Evolutionary conservation across 2,329 filamentous ascomycete species (phyloP), one percentile per base, ranked within the genome.

Genomic region (Aspergillus novoparasiticus): DNA sequence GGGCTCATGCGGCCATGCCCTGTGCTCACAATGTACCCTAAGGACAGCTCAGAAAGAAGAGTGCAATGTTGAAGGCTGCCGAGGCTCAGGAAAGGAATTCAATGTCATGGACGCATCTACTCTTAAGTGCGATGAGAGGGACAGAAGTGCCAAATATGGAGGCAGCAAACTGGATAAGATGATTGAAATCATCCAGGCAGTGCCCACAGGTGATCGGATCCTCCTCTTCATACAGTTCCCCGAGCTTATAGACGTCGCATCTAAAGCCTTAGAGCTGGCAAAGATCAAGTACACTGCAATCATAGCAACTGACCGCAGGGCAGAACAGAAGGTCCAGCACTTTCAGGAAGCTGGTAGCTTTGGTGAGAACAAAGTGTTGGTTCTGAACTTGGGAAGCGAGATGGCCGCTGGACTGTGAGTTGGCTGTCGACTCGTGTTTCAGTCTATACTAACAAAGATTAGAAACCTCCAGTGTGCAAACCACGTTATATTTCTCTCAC

Each of bases 391-490:
- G 2, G 82, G 81, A 1, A 82, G 82, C 65, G 85, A 85, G 39
- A 84, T 85, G 59, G 85, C 88, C 3, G 83, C 88, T 36, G 89
- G 89, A 58, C 74, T 84, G 85, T 86, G 79, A 83, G 84, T 81
- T 32, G n/a, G 9, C 19, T 21, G 39, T 26, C n/a, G 6, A 43
- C 32, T 34, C 41, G 21, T 23, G 28, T 43, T 14, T 39, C 11
- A 39, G 30, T 12, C 12, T 21, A 0, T 26, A 32, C n/a, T 55
- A 55, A 55, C 32, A 19, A 4, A 39, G 6, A 55, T 46, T 62
- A 87, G 84, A 11, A 90, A 91, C 66, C 75, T 91, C 1, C 85
- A 87, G 54, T 83, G 82, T 45, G 87, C 87, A 0, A 90, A 89
- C 64, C 87, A 90, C 62, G 78, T 90, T 41, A 82, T 91, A 36